Conservation (phyloP, 148 eudicot species). For the Limonium bicolor region DNA sequence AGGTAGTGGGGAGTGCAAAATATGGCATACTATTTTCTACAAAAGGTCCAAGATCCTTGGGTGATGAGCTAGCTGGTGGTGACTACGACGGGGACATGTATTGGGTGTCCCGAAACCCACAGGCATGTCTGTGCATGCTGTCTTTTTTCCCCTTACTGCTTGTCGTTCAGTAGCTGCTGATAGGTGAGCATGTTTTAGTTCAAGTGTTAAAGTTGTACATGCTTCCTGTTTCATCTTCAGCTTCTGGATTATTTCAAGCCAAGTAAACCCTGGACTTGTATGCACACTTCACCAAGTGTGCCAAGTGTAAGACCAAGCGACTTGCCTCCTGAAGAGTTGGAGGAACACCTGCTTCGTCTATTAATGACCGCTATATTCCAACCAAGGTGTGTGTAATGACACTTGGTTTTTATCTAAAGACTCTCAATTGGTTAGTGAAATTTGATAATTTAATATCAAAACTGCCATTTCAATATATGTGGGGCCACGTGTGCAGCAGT, state of each 20-base stretch:
- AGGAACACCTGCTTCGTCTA: slow-evolving; percentile 27
- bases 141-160: not conserved
- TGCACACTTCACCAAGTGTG: slow-evolving; percentile 11
- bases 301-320: slow-evolving; percentile 20
- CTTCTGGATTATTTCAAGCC: slow-evolving; percentile 30
- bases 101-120: slow-evolving; percentile 63
- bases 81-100: slow-evolving; percentile 87
- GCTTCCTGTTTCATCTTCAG: slow-evolving; percentile 20
- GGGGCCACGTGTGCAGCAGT: no score
- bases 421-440: not conserved
- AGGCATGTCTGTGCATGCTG: slow-evolving; percentile 21
- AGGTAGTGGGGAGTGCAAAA: slow-evolving; percentile 51
- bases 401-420: not conserved
- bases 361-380: slow-evolving; percentile 24
- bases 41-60: slow-evolving; percentile 55
- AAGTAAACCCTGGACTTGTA: slow-evolving; percentile 48
- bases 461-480: slow-evolving; percentile 16
- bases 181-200: not conserved
- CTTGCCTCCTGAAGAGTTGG: slow-evolving; percentile 20
- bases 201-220: not conserved
- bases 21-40: slow-evolving; percentile 65
- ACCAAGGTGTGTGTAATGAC: slow-evolving; percentile 21
- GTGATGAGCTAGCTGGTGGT: slow-evolving; percentile 77
- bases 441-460: not conserved
- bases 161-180: not conserved